A percentile compares a stretch with the other conserved stretches of the same genome.
phyloP scores from a whole-genome alignment of 2,329 filamentous ascomycete genomes.

The Apiospora phragmitis region DNA sequence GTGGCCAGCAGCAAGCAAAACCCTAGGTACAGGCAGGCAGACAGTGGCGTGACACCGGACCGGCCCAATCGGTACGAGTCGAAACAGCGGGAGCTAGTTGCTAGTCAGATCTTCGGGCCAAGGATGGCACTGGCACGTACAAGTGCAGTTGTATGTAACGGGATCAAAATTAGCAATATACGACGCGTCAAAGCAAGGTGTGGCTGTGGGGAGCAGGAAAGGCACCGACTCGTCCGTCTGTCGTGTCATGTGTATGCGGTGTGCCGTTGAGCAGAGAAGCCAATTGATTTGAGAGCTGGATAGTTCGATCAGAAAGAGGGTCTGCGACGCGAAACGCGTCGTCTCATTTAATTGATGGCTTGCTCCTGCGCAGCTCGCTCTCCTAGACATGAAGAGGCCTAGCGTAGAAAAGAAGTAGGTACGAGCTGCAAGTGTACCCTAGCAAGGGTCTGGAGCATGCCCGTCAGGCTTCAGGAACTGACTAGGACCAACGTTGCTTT shows the following conservation, averaged over 20 bases:
- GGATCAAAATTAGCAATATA: not conserved
- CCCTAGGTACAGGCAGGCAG: not conserved
- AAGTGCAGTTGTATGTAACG: not conserved
- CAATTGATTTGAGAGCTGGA: not conserved
- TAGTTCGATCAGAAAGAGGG: not conserved
- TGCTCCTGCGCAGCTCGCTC: not conserved
- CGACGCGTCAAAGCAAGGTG: not conserved
- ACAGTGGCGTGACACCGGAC: not conserved
- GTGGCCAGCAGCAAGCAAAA: not conserved
- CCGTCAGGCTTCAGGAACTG: not conserved
- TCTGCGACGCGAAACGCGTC: not conserved
- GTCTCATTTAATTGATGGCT: not conserved
- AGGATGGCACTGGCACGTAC: not conserved
- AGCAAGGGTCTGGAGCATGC: not conserved
- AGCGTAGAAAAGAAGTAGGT: not conserved
- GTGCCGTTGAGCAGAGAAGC: not conserved
- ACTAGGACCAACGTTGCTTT: not conserved
- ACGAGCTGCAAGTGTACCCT: not conserved
- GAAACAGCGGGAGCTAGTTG: constrained; percentile 1
- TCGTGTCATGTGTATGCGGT: not conserved
- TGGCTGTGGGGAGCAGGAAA: not conserved
- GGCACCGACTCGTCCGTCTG: constrained; percentile 2
- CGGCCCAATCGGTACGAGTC: constrained; percentile 1
- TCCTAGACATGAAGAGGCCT: not conserved
- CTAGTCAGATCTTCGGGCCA: not conserved